Conservation (phyloP, 306 rosid species). For the Cyclanthera cordifolia region DNA sequence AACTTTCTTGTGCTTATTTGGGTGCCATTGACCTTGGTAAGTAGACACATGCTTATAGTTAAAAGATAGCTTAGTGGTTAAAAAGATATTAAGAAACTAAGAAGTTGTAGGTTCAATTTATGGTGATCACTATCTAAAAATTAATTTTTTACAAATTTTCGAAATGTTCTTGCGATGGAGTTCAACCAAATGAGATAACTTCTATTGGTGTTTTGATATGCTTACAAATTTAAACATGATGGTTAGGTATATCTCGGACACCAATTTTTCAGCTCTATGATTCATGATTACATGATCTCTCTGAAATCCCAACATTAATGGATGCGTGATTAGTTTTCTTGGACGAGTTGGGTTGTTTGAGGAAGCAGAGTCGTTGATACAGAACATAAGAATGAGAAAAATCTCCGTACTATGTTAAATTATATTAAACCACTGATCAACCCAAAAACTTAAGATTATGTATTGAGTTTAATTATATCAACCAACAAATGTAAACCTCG, state of each 20-base stretch:
- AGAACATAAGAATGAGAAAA: constrained; percentile 54
- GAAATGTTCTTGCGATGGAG: constrained; percentile 33
- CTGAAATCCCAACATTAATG: constrained; percentile 71
- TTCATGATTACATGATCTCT: constrained; percentile 29
- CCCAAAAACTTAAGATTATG: no score
- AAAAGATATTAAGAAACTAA: no score
- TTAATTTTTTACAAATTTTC: constrained; percentile 33
- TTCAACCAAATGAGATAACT: constrained; percentile 62
- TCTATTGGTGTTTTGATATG: constrained; percentile 70
- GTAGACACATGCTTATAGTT: constrained; percentile 77
- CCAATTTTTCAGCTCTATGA: constrained; percentile 46
- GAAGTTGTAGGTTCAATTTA: no score
- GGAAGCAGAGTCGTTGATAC: constrained; percentile 50
- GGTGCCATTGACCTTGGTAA: constrained; percentile 85
- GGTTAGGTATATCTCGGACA: constrained; percentile 55
- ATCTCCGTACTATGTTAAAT: no score
- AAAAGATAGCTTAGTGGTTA: no score
- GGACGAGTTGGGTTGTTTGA: constrained; percentile 62
- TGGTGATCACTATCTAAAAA: no score
- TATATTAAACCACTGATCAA: no score
- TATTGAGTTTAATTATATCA: no score
- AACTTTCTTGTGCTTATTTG: constrained; percentile 68
- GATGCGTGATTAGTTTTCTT: constrained; percentile 65
- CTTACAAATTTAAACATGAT: constrained; percentile 71
- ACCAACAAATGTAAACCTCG: no score